Conservation (phyloP, 768 basidiomycete genomes). For the Tricholoma sp. region DNA sequence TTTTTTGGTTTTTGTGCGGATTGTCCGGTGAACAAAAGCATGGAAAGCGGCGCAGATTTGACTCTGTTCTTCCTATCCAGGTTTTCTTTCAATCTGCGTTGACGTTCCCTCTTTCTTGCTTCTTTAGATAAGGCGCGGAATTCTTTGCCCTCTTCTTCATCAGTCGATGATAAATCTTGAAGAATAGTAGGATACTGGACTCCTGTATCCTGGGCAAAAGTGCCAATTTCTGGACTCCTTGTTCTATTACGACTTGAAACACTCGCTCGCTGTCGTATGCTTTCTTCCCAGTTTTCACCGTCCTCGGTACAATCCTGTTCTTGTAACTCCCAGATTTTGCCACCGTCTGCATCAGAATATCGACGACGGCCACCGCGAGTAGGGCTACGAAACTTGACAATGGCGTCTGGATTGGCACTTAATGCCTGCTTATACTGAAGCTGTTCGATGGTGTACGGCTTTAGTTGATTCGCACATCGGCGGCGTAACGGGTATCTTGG, state of each 20-base stretch:
- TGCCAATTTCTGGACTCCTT: not conserved
- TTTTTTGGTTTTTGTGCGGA: not conserved
- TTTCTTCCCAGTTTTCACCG: conserved; percentile 14
- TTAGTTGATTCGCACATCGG: conserved; percentile 50
- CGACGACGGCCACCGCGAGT: conserved; percentile 18
- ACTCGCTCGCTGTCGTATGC: conserved; percentile 9
- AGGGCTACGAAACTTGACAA: conserved; percentile 46
- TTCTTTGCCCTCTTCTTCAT: conserved; percentile 33
- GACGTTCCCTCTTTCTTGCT: conserved; percentile 24
- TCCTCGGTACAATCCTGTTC: conserved; percentile 17
- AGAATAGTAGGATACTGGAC: conserved; percentile 31
- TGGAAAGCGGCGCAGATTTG: conserved; percentile 19
- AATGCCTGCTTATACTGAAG: conserved; percentile 47
- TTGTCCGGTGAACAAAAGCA: not conserved
- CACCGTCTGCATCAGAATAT: conserved; percentile 22
- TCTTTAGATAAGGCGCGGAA: conserved; percentile 27
- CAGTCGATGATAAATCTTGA: conserved; percentile 33
- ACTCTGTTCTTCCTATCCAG: conserved; percentile 9
- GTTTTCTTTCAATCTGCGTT: conserved; percentile 9
- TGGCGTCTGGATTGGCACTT: conserved; percentile 57
- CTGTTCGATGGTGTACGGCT: conserved; percentile 59
- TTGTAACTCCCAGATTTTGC: conserved; percentile 26
- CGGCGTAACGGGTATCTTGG: conserved; percentile 51
- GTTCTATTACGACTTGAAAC: not conserved
- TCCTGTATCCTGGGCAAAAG: not conserved